Evolutionary conservation across 495 filamentous ascomycete species (phyloP), one percentile per base, ranked within the genome.

Genomic region (Penicillium riverlandense): DNA sequence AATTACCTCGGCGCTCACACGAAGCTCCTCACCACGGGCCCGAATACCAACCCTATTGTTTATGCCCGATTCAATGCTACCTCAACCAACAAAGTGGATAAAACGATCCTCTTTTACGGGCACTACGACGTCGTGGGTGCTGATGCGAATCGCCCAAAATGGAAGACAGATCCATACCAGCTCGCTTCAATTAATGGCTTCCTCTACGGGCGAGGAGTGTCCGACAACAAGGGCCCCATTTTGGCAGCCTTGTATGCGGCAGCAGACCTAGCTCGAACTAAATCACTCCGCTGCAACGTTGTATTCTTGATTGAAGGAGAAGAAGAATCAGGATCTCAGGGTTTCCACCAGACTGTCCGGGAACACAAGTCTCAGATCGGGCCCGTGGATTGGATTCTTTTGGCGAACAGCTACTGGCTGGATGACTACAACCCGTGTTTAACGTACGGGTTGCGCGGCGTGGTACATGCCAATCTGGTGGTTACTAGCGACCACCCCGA

Each of bases 121-220:
- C 92, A 98, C 53, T 98, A 98, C 65, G 92, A 98, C 47, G 88
- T 98, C n/a, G 90, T 98, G n/a, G 78, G 86, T 13, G 92, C 94
- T 0, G 87, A 94, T 43, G 80, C 83, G 29, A 82, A 84, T 42
- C 76, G 76, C 35, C 57, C 68, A 29, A 86, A 85, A 48, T 97
- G 92, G 92, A 80, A 79, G 41, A 78, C 80, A 7, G 85, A 95
- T 49, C 94, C 92, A 0, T 97, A 95, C 57, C 76, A 84, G 37
- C 72, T 97, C 43, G 79, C 78, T 15, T 91, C 91, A 1, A 77
- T 87, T 40, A 86, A 95, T 55, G 92, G 94, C 7, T 96, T 96
- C 57, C 71, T 96, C 2, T 97, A 98, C 53, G 92, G 94, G n/a
- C 88, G 92, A 49, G 92, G 92, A 13, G 87, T 91, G 3, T 90